Percentiles rank a stretch among this genome's conserved stretches.
Conservation (phyloP, 1,284 basidiomycete genomes). For the Gomphus bonarii region DNA sequence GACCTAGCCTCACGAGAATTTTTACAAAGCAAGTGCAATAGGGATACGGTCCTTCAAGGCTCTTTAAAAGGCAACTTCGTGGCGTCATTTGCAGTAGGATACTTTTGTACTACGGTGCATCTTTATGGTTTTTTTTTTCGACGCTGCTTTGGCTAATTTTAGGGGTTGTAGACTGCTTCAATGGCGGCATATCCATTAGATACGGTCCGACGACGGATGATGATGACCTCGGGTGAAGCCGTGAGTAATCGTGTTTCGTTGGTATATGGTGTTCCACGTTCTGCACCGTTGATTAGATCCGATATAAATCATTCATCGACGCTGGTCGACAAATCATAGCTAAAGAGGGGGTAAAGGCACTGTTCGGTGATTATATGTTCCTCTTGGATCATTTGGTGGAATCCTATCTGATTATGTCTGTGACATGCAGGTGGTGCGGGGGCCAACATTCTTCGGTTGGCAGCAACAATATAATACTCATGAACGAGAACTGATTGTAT, state of each 20-base stretch:
- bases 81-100: conserved; percentile 52
- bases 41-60: conserved; percentile 41
- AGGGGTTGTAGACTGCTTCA: conserved; percentile 34
- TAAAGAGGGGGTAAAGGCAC: conserved; percentile 45
- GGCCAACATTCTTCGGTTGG: conserved; percentile 41
- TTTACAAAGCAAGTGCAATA: not conserved
- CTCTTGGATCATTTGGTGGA: not conserved
- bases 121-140: conserved; percentile 15
- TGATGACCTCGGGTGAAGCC: conserved; percentile 61
- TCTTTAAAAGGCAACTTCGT: conserved; percentile 49
- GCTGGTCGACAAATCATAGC: conserved; percentile 51
- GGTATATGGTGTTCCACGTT: not conserved
- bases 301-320: conserved; percentile 48
- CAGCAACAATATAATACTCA: not conserved
- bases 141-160: not conserved
- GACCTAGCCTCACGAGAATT: not conserved
- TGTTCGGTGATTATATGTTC: conserved; percentile 34
- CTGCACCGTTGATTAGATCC: conserved; percentile 15
- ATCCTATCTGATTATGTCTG: not conserved
- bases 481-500: not conserved
- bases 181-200: conserved; percentile 59
- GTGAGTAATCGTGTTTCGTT: conserved; percentile 21
- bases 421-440: conserved; percentile 36
- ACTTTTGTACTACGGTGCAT: conserved; percentile 39
- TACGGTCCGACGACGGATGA: conserved; percentile 56